These are phyloP conservation scores for Prunus yedoensis DNA, from an alignment of 331 rosid genomes.

Conservation along the genomic window DNA sequence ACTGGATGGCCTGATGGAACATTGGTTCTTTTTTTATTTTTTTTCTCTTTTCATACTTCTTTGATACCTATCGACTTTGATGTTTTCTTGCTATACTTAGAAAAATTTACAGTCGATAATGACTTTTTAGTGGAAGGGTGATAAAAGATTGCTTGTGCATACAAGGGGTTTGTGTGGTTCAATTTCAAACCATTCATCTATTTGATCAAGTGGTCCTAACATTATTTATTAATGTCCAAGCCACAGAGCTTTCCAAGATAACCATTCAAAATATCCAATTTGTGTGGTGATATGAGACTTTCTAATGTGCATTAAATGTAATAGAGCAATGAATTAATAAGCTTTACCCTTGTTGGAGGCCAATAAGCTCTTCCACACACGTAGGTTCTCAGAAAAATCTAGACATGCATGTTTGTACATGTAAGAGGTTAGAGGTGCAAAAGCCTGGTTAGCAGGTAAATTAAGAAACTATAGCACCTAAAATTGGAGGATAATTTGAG, in stretches of 20 bases:
- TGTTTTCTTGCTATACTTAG: too few relatives aligned
- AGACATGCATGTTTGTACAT: not conserved
- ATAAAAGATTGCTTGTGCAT: too few relatives aligned
- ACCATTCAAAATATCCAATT: not conserved
- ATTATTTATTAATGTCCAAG: not conserved
- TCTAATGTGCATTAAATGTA: not conserved
- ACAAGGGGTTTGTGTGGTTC: too few relatives aligned
- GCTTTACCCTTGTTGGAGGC: not conserved
- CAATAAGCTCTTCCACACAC: slow-evolving; percentile 7
- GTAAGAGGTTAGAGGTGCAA: slow-evolving; percentile 18
- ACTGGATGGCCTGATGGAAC: not conserved
- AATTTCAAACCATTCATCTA: too few relatives aligned
- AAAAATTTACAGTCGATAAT: too few relatives aligned
- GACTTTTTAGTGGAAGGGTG: too few relatives aligned
- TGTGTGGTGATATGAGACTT: not conserved
- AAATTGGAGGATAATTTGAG: not conserved
- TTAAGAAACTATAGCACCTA: not conserved
- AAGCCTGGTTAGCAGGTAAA: slow-evolving; percentile 11
- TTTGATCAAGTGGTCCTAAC: not conserved
- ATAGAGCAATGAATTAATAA: not conserved
- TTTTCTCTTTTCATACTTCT: too few relatives aligned
- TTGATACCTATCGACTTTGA: too few relatives aligned
- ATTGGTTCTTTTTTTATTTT: too few relatives aligned
- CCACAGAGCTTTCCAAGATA: not conserved
- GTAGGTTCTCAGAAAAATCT: not conserved